Base-by-base conservation (phyloP, 805 yeast genomes). In the Sungouiella thailandica region DNA sequence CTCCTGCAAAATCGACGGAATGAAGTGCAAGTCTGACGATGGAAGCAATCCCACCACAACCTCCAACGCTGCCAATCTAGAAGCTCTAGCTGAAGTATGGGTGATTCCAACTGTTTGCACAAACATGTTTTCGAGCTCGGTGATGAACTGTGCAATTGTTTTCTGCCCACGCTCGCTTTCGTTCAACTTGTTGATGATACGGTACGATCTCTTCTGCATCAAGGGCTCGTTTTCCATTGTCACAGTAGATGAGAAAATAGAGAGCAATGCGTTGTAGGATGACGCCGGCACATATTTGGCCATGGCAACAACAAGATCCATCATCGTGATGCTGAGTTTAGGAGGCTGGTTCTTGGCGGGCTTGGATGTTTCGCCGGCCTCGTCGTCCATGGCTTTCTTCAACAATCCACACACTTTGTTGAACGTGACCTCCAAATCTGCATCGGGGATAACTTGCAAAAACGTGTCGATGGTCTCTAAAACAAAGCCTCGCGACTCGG, bases 281-380 rank as follows among this genome's bases (percentile, higher is more conserved):
- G 79, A 54, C 19, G 59, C 60, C 6, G 96, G 95, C 22, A 93
- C 78, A 50, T 83, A 85, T 49, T 84, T 83, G 17, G 90, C 75
- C 85, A 94, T 83, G 18, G 84, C 78, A 31, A 88, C 94, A 34
- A 88, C 72, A 37, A 93, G 70, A 55, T 93, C 98, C 82, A 90
- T 74, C 85, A 94, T 80, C 12, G 96, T 87, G 25, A 84, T 78
- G 43, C 87, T 76, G 43, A 80, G 61, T 32, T 75, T 70, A 16
- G 82, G 75, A 13, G 66, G 53, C 8, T 53, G 60, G 19, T 37
- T 41, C 40, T 44, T 55, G 50, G 24, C 50, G 44, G 50, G 60
- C 24, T 50, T 58, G 18, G 49, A 55, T 44, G 68, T 57, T 44
- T 60, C 41, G 40, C 58, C 39, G 12, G 49, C 43, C 23, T 60